A percentile compares a stretch with the other conserved stretches of the same genome.
Evolutionary conservation across 139 green algal species (phyloP).

Genomic region (Micromonas commoda): DNA sequence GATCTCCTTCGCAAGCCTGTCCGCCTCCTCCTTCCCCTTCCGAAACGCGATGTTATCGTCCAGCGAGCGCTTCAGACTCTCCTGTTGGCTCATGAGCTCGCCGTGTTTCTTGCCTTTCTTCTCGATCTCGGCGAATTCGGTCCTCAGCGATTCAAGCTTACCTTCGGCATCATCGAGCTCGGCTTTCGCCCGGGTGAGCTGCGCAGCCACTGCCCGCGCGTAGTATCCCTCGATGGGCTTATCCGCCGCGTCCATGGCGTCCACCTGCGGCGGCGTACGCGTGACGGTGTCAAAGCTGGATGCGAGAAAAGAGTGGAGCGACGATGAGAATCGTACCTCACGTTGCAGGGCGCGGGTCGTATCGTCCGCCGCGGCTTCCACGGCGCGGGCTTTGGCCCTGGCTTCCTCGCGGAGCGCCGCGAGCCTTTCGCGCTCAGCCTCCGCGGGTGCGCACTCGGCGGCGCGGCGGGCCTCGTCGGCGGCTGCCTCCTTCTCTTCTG

Average conservation of each 20-base stretch:
- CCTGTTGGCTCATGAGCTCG: constrained; percentile 22
- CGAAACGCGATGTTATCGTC: constrained; percentile 43
- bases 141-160: constrained; percentile 36
- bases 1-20: constrained; percentile 29
- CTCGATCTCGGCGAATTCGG: not conserved
- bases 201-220: no score
- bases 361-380: constrained; percentile 32
- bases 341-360: constrained; percentile 7
- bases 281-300: no score
- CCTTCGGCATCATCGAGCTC: not conserved
- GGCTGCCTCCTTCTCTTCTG: not conserved
- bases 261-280: constrained; percentile 26
- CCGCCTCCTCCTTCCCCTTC: constrained; percentile 30
- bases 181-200: not conserved
- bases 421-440: not conserved
- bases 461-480: not conserved
- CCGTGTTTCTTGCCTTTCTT: constrained; percentile 27
- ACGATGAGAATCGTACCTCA: no score
- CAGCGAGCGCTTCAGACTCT: constrained; percentile 28
- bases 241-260: constrained; percentile 34
- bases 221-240: constrained; percentile 25
- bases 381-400: not conserved
- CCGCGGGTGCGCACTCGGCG: not conserved
- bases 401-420: not conserved
- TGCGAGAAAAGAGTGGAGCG: no score